These are phyloP conservation scores for Dactylellina parvicollis DNA, from an alignment of 2,329 filamentous ascomycete species.

Conservation along the genomic window DNA sequence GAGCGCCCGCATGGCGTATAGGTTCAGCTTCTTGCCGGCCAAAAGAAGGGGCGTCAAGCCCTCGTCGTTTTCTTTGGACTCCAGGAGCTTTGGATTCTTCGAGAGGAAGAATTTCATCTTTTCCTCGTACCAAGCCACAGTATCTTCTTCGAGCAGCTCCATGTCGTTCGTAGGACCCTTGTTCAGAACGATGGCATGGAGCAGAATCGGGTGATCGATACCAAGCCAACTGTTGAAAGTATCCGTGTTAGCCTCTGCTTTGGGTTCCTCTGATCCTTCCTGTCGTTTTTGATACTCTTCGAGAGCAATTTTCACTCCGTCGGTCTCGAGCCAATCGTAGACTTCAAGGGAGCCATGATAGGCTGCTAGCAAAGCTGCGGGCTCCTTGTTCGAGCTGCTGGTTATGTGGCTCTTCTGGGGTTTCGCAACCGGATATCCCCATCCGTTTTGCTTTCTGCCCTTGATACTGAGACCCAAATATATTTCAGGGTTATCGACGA, in stretches of 20 bases:
- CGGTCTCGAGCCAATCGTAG: conserved; percentile 80
- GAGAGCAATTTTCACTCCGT: conserved; percentile 71
- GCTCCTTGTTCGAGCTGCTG: too few species aligned
- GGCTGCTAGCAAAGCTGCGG: conserved; percentile 28
- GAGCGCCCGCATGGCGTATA: conserved; percentile 70
- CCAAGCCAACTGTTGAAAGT: conserved; percentile 54
- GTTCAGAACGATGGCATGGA: conserved; percentile 55
- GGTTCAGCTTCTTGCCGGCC: conserved; percentile 70
- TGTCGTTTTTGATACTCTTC: conserved; percentile 23
- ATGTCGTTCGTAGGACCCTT: conserved; percentile 55
- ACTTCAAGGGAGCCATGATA: conserved; percentile 68
- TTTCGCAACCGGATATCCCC: conserved; percentile 72
- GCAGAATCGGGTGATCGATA: conserved; percentile 48
- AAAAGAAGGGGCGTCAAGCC: conserved; percentile 75
- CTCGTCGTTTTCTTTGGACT: conserved; percentile 67
- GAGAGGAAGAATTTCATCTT: conserved; percentile 70
- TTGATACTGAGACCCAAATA: too few species aligned
- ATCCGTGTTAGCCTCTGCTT: conserved; percentile 17
- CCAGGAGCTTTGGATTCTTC: conserved; percentile 70
- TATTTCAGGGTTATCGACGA: too few species aligned
- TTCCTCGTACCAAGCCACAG: conserved; percentile 52
- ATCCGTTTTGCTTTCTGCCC: conserved; percentile 60
- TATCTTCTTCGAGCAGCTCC: conserved; percentile 16
- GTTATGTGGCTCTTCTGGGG: conserved; percentile 72
- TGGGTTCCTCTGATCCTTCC: neutral